Evolutionary conservation across 495 filamentous ascomycete genomes (phyloP), one percentile per base, ranked within the genome.

Genomic region (Aspergillus cristatus): DNA sequence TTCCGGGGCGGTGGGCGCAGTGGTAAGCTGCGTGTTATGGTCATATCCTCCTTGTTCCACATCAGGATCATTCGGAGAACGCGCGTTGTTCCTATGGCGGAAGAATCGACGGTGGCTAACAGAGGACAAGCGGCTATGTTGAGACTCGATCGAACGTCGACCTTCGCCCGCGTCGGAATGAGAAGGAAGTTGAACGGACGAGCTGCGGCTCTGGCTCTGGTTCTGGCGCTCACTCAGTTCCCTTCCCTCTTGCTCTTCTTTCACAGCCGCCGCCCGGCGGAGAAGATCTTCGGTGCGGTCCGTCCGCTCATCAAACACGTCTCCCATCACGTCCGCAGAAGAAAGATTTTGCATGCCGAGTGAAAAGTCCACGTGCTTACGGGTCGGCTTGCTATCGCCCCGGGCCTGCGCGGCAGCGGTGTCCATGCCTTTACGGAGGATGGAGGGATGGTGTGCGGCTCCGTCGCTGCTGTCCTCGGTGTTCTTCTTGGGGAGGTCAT

Each of bases 361-460:
- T 1, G 75, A 77, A 50, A 82, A 81, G 50, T 82, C 79, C 7
- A 79, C 73, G 17, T 75, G 71, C 22, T 68, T 70, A 20, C 56
- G 57, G 62, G 75, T 71, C 7, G 67, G 56, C 18, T 70, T 47
- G 5, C 64, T 64, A 47, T 75, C 65, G 28, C 63, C 64, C 15
- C 69, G 65, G 3, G 50, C 37, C 2, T 70, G 58, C 12, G 51
- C 55, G 1, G 43, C 41, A 33, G 50, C 49, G 14, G 44, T 32
- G 1, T 35, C 31, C 18, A 43, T 26, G 30, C 45, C 54, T 29
- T 57, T 60, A 18, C 69, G 63, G 11, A 71, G 49, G 41, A 72
- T 68, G 3, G 65, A 67, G 14, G 58, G 55, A n/a, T n/a, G n/a
- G n/a, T n/a, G n/a, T n/a, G n/a, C n/a, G 18, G 40, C 32, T 16